Conservation (phyloP, 23 red algal genomes). For the Cyanidiococcus yangmingshanensis region DNA sequence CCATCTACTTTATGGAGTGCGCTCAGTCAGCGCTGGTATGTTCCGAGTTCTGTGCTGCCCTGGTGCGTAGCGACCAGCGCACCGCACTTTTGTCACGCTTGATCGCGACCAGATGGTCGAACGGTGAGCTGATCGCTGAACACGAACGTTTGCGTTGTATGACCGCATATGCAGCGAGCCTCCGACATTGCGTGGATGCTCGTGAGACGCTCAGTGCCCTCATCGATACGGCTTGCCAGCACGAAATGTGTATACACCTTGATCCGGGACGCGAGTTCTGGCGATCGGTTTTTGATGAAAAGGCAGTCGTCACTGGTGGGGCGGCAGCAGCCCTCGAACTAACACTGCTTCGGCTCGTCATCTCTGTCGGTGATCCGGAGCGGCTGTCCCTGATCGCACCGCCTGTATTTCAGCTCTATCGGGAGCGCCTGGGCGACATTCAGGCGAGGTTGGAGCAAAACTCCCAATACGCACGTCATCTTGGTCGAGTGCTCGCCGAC, state of each 20-base stretch:
- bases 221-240: not conserved
- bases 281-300: not conserved
- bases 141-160: not conserved
- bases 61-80: not conserved
- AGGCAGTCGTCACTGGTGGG: not conserved
- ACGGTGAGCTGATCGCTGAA: not conserved
- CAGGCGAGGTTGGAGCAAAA: not conserved
- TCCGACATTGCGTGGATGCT: not conserved
- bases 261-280: constrained; percentile 5
- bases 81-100: not conserved
- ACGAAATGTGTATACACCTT: not conserved
- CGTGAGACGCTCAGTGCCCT: not conserved
- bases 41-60: not conserved
- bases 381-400: not conserved
- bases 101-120: not conserved
- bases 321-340: not conserved
- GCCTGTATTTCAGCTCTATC: not conserved
- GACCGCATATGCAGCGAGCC: constrained; percentile 7
- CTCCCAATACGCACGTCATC: not conserved
- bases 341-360: not conserved
- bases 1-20: not conserved
- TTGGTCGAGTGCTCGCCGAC: not conserved
- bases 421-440: not conserved
- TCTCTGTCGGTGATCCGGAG: not conserved
- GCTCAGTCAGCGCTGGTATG: not conserved